Conservation (phyloP, 768 basidiomycete genomes). For the Trametes cinnabarina region DNA sequence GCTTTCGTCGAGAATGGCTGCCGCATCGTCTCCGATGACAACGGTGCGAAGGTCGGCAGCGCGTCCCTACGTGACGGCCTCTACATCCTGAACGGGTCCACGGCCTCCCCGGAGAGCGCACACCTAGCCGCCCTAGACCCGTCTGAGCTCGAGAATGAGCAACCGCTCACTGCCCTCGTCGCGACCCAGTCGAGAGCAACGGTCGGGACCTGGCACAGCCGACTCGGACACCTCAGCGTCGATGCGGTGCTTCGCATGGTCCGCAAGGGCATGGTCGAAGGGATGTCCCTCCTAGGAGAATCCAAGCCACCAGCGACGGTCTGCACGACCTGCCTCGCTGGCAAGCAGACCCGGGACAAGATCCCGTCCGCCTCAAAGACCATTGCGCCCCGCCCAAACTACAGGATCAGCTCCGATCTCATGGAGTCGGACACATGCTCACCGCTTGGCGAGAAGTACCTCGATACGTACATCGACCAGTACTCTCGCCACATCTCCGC, state of each 20-base stretch:
- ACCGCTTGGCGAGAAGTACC: not conserved
- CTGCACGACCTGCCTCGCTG: conserved; percentile 25
- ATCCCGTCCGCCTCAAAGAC: conserved; percentile 14
- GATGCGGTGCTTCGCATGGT: conserved; percentile 17
- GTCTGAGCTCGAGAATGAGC: not conserved
- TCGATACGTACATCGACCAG: not conserved
- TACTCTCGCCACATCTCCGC: not conserved
- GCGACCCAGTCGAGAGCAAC: conserved; percentile 8
- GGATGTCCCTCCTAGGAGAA: conserved; percentile 14
- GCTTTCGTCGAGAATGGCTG: conserved; percentile 4
- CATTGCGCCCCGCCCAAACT: not conserved
- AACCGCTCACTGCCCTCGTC: not conserved
- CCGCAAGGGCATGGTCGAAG: conserved; percentile 17
- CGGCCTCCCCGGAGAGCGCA: not conserved
- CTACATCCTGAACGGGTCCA: conserved; percentile 13
- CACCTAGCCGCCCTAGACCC: not conserved
- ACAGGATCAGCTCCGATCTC: not conserved
- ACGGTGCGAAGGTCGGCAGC: not conserved
- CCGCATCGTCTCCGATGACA: not conserved
- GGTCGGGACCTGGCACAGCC: conserved; percentile 18
- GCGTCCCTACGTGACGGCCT: conserved; percentile 6
- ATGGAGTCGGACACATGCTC: conserved; percentile 1
- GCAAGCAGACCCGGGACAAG: conserved; percentile 22
- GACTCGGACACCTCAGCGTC: conserved; percentile 16
- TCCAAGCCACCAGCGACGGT: not conserved